Base-by-base conservation (phyloP, 176 grass and related monocot species). In the Panicum miliaceum region DNA sequence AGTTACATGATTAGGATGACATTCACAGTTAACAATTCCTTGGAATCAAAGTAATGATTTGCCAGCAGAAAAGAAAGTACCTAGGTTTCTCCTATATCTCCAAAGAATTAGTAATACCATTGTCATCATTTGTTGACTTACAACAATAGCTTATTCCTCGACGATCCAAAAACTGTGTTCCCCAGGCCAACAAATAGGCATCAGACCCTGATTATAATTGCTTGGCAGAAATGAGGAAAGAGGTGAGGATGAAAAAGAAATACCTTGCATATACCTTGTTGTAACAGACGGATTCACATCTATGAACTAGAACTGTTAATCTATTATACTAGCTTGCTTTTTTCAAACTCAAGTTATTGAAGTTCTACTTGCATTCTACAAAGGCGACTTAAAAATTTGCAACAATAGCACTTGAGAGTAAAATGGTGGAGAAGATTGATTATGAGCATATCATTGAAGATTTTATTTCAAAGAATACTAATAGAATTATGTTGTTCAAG, bases 231-330 rank as follows among this genome's bases (percentile, higher is more conserved):
- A 61, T 68, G 9, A 14, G 56, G 87, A 66, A 42, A 4, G 22
- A 87, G 15, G 22, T 79, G 23, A 64, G 82, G 64, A 77, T 51
- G 61, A 75, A 70, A 80, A 85, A 22, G 4, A 65, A 78, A 84
- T 91, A 91, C 94, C 91, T 97, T 97, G 81, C 94, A 97, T 90
- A 97, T 93, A n/a, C n/a, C n/a, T n/a, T n/a, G n/a, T n/a, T n/a
- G n/a, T n/a, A n/a, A n/a, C n/a, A n/a, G n/a, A n/a, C n/a, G n/a
- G n/a, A n/a, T n/a, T n/a, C n/a, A n/a, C n/a, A n/a, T n/a, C n/a
- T n/a, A n/a, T n/a, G n/a, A n/a, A n/a, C n/a, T n/a, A n/a, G n/a
- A n/a, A n/a, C n/a, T n/a, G n/a, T n/a, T n/a, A n/a, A n/a, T n/a
- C n/a, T n/a, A n/a, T n/a, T n/a, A n/a, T n/a, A n/a, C n/a, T n/a